A percentile compares a stretch with the other conserved stretches of the same genome.
phyloP scores from a whole-genome alignment of 768 basidiomycete genomes.

The Rhizopogon roseolus region DNA sequence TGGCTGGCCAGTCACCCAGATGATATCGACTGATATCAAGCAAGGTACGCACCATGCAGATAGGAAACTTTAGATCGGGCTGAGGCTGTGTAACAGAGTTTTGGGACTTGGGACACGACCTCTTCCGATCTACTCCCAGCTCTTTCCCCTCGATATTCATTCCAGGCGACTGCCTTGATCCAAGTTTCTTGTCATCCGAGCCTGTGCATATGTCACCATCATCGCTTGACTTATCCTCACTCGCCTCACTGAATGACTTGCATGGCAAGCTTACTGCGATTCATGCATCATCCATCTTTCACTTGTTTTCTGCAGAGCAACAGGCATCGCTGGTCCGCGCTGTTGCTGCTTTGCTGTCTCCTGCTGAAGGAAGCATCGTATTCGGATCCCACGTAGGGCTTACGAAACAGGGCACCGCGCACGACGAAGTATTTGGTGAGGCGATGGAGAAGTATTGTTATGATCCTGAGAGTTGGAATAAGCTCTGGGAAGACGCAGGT shows the following conservation, averaged over 20 bases:
- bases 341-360: conserved; percentile 32
- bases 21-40: conserved; percentile 34
- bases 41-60: conserved; percentile 20
- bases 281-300: conserved; percentile 46
- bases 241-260: conserved; percentile 41
- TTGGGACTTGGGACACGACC: conserved; percentile 58
- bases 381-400: conserved; percentile 24
- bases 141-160: conserved; percentile 54
- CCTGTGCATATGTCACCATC: conserved; percentile 11
- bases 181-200: conserved; percentile 32
- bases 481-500: conserved; percentile 15
- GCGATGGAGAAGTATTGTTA: conserved; percentile 17
- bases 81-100: conserved; percentile 34
- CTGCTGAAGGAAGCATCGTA: conserved; percentile 24
- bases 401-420: conserved; percentile 6
- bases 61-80: too few relatives aligned
- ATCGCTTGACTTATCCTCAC: conserved; percentile 19
- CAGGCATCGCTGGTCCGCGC: background rate
- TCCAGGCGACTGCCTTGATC: conserved; percentile 49
- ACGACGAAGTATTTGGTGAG: background rate
- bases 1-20: conserved; percentile 33
- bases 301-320: conserved; percentile 12
- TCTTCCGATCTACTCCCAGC: conserved; percentile 49
- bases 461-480: conserved; percentile 21
- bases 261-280: conserved; percentile 44